Base-by-base conservation (phyloP, 108 stramenopile genomes). In the Pseudonitzschia multistriata region DNA sequence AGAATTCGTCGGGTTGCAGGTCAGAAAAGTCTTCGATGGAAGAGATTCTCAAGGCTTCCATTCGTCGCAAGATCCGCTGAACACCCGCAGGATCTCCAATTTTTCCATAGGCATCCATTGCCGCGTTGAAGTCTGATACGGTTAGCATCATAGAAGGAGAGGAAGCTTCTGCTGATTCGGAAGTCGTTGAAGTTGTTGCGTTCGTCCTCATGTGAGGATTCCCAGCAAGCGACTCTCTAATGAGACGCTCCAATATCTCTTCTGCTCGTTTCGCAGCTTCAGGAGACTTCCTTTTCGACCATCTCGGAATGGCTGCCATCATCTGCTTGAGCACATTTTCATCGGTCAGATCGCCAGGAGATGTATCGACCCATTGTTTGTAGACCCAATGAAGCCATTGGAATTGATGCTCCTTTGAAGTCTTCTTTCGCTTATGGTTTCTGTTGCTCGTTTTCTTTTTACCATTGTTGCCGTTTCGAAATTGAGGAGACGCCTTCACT, bases 21-120 rank as follows among this genome's bases (percentile, higher is more conserved):
- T 70, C 34, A 45, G 52, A 24, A n/a, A 77, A 54, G 10, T 62
- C 71, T 21, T 62, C 42, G 61, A 49, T 17, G 45, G 36, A 35
- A n/a, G 27, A 25, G 3, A 29, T 45, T 28, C 56, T 48, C 24
- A 79, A 31, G 19, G 28, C 27, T 47, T 71, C 66, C 78, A 79
- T 79, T n/a, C 64, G 40, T 35, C 59, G 55, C 13, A 79, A 37
- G 31, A 79, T 62, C 25, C 73, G 28, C 52, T 73, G 67, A 10
- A 66, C 71, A 10, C 68, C 74, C 25, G 37, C 33, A 2, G 78
- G 78, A 35, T 72, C 31, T n/a, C 72, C 70, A 49, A 73, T 65
- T 36, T 79, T 73, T 17, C 52, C 66, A 45, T 62, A 66, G 28
- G 62, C 72, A 34, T 79, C 62, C 78, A 79, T 73, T 40, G 68